Evolutionary conservation across 176 grass and related monocot genomes (phyloP).

Genomic region (Eleusine indica): DNA sequence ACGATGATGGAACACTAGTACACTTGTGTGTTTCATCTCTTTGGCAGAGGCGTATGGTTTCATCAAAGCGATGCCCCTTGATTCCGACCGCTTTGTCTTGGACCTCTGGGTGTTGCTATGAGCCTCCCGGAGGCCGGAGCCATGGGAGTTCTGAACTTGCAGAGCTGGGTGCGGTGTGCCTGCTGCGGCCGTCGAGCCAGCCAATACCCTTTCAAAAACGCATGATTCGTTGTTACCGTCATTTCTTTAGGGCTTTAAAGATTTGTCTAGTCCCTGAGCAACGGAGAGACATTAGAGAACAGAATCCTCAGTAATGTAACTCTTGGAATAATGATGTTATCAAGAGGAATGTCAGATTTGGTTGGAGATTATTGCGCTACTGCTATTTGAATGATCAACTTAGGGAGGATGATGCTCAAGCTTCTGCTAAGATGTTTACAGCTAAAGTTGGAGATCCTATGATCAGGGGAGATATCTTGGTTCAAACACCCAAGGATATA

Average conservation of each 20-base stretch:
- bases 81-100: constrained; percentile 68
- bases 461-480: constrained; percentile 89
- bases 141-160: constrained; percentile 67
- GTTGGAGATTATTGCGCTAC: constrained; percentile 86
- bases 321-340: constrained; percentile 84
- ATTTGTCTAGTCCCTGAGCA: constrained; percentile 46
- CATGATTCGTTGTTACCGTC: constrained; percentile 83
- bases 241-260: constrained; percentile 65
- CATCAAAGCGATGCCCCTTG: constrained; percentile 58
- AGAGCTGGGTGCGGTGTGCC: neutral
- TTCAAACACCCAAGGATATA: constrained; percentile 87
- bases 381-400: constrained; percentile 84
- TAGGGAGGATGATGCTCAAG: constrained; percentile 54
- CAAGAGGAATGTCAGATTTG: constrained; percentile 74
- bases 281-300: constrained; percentile 32
- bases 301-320: constrained; percentile 48
- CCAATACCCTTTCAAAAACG: constrained; percentile 67
- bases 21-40: constrained; percentile 61
- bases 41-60: constrained; percentile 58
- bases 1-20: constrained; percentile 64
- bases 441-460: constrained; percentile 86
- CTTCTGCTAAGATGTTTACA: constrained; percentile 76
- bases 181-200: constrained; percentile 49
- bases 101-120: constrained; percentile 47
- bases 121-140: constrained; percentile 31